A percentile compares a stretch with the other conserved stretches of the same genome.
Evolutionary conservation across 148 eudicot species (phyloP).

Genomic region (Nepenthes mirabilis): DNA sequence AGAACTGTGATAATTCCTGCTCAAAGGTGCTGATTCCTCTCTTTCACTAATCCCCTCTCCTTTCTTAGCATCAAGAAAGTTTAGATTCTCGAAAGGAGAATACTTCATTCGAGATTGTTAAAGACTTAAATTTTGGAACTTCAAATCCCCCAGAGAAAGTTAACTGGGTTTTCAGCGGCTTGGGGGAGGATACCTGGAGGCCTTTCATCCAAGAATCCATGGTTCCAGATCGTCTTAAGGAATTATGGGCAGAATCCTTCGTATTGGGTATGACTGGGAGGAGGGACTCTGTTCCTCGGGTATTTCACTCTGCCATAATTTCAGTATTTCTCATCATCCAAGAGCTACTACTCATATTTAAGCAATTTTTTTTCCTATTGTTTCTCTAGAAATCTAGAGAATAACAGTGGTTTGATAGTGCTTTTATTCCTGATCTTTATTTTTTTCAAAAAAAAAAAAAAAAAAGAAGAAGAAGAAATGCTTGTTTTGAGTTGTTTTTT

Average conservation of each 20-base stretch:
- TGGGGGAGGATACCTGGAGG: constrained; percentile 20
- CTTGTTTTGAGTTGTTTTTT: too few relatives aligned
- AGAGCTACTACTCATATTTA: too few relatives aligned
- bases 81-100: constrained; percentile 13
- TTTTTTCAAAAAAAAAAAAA: too few relatives aligned
- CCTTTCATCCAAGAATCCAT: constrained; percentile 17
- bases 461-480: too few relatives aligned
- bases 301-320: constrained; percentile 4
- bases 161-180: constrained; percentile 22
- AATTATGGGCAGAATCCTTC: constrained; percentile 25
- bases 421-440: too few relatives aligned
- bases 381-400: too few relatives aligned
- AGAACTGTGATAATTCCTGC: not conserved
- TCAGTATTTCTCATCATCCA: too few relatives aligned
- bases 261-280: constrained; percentile 22
- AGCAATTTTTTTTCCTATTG: too few relatives aligned
- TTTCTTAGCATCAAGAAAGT: constrained; percentile 13
- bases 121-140: constrained; percentile 8
- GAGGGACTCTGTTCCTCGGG: constrained; percentile 19
- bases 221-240: constrained; percentile 17
- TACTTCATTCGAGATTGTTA: constrained; percentile 8
- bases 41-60: not conserved
- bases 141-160: constrained; percentile 18
- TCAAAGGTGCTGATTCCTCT: not conserved
- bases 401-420: too few relatives aligned